Conservation (phyloP, 305 asterid species). For the Plantago coronopus region DNA sequence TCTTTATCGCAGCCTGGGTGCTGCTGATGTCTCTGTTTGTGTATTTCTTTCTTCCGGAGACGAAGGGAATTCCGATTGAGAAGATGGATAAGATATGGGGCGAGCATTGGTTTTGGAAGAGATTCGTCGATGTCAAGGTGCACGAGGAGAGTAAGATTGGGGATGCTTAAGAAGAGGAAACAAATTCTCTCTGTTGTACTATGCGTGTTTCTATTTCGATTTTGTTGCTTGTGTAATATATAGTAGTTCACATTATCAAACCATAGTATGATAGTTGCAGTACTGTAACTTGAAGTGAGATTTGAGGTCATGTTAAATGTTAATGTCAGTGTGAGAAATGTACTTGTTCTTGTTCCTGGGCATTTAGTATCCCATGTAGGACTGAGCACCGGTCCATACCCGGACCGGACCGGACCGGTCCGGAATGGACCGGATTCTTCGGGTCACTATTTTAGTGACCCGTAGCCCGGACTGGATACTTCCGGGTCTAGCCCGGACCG, state of each 20-base stretch:
- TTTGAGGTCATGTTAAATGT: too few relatives aligned
- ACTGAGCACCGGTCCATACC: too few relatives aligned
- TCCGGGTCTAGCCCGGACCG: too few relatives aligned
- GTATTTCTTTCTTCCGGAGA: slow-evolving; percentile 13
- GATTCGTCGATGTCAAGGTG: not conserved
- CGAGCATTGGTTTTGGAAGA: slow-evolving; percentile 9
- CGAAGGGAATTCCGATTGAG: slow-evolving; percentile 6
- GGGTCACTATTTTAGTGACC: too few relatives aligned
- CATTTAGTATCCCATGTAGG: too few relatives aligned
- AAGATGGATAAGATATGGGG: slow-evolving; percentile 7
- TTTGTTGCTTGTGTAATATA: not conserved
- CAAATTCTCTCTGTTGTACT: not conserved
- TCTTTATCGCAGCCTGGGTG: slow-evolving; percentile 7
- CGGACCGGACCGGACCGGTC: too few relatives aligned
- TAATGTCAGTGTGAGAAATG: too few relatives aligned
- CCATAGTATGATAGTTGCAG: too few relatives aligned
- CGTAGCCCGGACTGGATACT: too few relatives aligned
- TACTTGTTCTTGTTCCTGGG: too few relatives aligned
- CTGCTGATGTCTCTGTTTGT: slow-evolving; percentile 4
- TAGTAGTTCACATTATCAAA: not conserved
- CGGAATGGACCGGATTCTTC: too few relatives aligned
- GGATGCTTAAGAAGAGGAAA: not conserved
- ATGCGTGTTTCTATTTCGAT: not conserved
- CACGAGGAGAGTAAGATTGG: slow-evolving; percentile 3
- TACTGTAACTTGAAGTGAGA: too few relatives aligned